Evolutionary conservation across 805 yeast genomes (phyloP).

Genomic region (Lachancea fermentati): DNA sequence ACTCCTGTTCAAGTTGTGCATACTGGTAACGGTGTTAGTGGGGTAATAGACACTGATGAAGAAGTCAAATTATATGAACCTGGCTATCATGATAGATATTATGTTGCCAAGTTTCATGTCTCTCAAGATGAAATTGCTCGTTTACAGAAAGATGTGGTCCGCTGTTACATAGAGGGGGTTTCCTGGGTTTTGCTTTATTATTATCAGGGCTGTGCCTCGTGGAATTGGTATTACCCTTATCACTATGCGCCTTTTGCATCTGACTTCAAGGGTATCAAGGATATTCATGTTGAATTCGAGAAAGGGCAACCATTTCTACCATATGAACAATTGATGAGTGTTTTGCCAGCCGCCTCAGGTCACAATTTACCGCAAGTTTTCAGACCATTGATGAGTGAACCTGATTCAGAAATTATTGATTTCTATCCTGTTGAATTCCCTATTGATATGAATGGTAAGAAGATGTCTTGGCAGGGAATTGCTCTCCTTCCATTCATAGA

Average conservation of each 20-base stretch:
- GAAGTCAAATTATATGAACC: conserved; percentile 74
- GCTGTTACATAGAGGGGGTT: conserved; percentile 83
- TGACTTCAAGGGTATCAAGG: conserved; percentile 58
- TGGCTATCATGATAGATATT: conserved; percentile 82
- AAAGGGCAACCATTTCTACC: conserved; percentile 81
- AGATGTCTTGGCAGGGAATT: conserved; percentile 93
- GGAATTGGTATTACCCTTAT: conserved; percentile 97
- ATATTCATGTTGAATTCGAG: conserved; percentile 51
- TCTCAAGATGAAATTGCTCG: conserved; percentile 47
- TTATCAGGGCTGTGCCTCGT: conserved; percentile 96
- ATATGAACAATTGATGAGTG: conserved; percentile 91
- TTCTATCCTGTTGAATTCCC: conserved; percentile 85
- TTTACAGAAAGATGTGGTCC: conserved; percentile 55
- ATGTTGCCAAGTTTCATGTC: conserved; percentile 64
- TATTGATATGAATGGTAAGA: conserved; percentile 93
- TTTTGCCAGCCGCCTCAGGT: conserved; percentile 88
- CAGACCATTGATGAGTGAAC: conserved; percentile 72
- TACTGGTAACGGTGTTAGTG: conserved; percentile 24
- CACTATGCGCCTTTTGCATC: conserved; percentile 98
- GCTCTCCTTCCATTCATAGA: conserved; percentile 88
- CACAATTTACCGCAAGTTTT: conserved; percentile 79
- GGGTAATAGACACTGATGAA: conserved; percentile 42
- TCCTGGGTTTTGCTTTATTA: conserved; percentile 95
- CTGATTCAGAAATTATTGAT: conserved; percentile 78
- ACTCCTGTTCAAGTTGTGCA: conserved; percentile 26